Base-by-base conservation (phyloP, 2,329 filamentous ascomycete species). In the Xylaria sp. region DNA sequence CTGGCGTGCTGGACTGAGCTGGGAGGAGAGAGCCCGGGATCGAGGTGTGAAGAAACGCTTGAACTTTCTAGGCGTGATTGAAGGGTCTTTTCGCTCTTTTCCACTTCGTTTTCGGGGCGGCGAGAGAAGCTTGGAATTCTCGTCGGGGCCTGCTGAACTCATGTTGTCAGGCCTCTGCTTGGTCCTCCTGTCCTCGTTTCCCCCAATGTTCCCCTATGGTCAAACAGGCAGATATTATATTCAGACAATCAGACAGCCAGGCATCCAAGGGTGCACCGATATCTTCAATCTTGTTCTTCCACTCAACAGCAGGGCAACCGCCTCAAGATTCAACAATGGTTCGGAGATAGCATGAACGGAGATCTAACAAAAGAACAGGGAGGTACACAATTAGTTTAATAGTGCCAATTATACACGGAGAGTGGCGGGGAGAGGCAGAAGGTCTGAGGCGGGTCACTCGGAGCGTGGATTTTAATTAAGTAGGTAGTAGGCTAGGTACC, bases 31-130 rank as follows among this genome's bases (percentile, higher is more conserved):
- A 3, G 81, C 79, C 60, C 80, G 78, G 14, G 81, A 80, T 24
- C 84, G 81, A 19, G 85, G 85, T 9, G 85, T 85, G 70, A 87
- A 88, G 80, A 88, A 87, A 30, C 81, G 80, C 39, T 75, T 80
- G 69, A 88, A 88, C 74, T 85, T 86, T 71, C 85, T 79, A 64
- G 85, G 85, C 3, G 85, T 88, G 61, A 88, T 83, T 42, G 85
- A 86, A 3, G 85, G 83, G 65, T 83, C 81, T 19, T 83, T 81
- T 69, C 80, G 80, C 73, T 85, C 84, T 72, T 85, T 86, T 69
- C 75, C 76, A 69, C 69, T 76, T 67, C 61, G 69, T 17, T 64
- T 65, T 42, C 75, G 72, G 2, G 75, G 74, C 0, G 77, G 75
- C 1, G 77, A 78, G 45, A 73, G 71, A 24, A 73, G 68, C 4